A percentile compares a stretch with the other conserved stretches of the same genome.
Conservation (phyloP, 2,329 filamentous ascomycete species). For the Ophidiomyces ophidiicola region DNA sequence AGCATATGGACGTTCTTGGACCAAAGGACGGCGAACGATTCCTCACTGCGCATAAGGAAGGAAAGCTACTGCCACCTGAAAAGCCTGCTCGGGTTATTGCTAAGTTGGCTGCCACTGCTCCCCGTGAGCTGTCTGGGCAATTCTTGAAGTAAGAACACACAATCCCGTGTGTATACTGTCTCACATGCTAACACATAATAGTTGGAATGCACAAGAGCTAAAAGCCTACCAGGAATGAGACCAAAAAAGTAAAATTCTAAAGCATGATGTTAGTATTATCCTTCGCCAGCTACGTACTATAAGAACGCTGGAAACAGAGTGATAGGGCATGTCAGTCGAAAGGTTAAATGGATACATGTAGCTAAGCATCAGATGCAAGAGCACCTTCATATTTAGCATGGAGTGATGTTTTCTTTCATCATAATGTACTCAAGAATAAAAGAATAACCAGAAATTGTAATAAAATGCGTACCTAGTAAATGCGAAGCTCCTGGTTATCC, state of each 20-base stretch:
- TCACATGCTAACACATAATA: slow-evolving; percentile 23
- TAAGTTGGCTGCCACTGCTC: slow-evolving; percentile 54
- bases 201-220: slow-evolving; percentile 37
- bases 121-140: slow-evolving; percentile 58
- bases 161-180: background rate
- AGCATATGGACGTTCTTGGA: slow-evolving; percentile 39
- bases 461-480: slow-evolving; percentile 11
- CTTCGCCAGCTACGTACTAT: background rate
- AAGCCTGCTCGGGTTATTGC: slow-evolving; percentile 81
- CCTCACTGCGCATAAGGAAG: slow-evolving; percentile 53
- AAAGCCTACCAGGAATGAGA: slow-evolving; percentile 32
- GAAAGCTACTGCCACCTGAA: slow-evolving; percentile 65
- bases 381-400: slow-evolving; percentile 52
- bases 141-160: slow-evolving; percentile 41
- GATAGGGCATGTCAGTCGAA: slow-evolving; percentile 42
- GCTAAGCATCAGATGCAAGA: slow-evolving; percentile 40
- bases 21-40: slow-evolving; percentile 52
- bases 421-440: slow-evolving; percentile 15
- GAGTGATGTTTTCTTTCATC: slow-evolving; percentile 36
- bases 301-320: background rate
- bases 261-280: slow-evolving; percentile 2
- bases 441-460: no score
- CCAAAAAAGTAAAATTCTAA: background rate
- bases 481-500: no score
- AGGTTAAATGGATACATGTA: slow-evolving; percentile 52